These are phyloP conservation scores for Antrodiella citrinella DNA, from an alignment of 768 basidiomycete genomes.

Conservation along the genomic window DNA sequence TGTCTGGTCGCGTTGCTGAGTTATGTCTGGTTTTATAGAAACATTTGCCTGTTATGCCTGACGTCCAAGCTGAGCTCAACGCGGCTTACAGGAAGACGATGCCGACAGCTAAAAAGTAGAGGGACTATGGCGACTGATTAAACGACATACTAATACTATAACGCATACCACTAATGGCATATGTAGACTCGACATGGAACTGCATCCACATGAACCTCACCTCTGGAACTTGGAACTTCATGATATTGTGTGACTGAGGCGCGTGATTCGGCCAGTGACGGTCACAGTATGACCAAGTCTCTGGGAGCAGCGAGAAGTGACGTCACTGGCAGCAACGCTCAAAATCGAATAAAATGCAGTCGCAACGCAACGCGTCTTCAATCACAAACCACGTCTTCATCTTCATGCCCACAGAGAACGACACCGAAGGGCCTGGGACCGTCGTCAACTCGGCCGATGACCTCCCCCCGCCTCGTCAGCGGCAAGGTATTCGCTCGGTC, in stretches of 20 bases:
- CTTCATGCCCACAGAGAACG: too few relatives aligned
- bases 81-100: slow-evolving; percentile 79
- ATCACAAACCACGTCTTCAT: too few relatives aligned
- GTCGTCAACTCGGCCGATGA: slow-evolving; percentile 15
- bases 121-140: background rate
- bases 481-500: slow-evolving; percentile 26
- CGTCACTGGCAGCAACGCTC: background rate
- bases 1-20: slow-evolving; percentile 1
- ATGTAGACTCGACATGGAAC: background rate
- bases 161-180: background rate
- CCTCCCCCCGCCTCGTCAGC: slow-evolving; percentile 22
- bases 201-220: background rate
- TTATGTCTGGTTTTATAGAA: slow-evolving; percentile 32
- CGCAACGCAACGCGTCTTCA: too few relatives aligned
- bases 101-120: slow-evolving; percentile 63
- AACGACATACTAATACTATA: background rate
- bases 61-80: slow-evolving; percentile 82
- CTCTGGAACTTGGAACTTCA: background rate
- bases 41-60: slow-evolving; percentile 78
- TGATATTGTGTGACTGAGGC: background rate
- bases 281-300: background rate
- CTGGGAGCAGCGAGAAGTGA: background rate
- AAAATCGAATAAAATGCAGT: background rate
- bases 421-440: background rate
- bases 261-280: background rate